Percentiles rank a stretch among this genome's conserved stretches.
These are phyloP conservation scores for Plasmodium malariae DNA, from an alignment of 169 alveolate species.

Conservation along the genomic window DNA sequence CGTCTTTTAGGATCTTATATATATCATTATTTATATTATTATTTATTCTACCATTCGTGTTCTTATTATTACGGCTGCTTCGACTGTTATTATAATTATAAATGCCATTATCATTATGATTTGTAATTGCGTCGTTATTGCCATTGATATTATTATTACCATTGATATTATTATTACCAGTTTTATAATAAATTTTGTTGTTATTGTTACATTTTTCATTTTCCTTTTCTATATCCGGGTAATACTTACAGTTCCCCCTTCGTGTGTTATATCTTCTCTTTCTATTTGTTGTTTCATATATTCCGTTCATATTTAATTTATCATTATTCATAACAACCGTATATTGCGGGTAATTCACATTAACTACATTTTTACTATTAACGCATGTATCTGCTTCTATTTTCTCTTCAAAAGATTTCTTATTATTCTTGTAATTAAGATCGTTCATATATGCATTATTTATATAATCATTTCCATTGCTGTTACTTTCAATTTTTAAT, in stretches of 20 bases:
- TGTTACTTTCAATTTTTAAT: too few relatives aligned
- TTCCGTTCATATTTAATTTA: constrained; percentile 3
- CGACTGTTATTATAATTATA: neutral
- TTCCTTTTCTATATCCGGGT: constrained; percentile 2
- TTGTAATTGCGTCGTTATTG: neutral
- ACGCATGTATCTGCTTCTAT: neutral
- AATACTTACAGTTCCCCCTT: neutral
- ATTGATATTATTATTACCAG: neutral
- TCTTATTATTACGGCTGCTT: neutral
- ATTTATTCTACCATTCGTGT: neutral
- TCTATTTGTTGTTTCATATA: neutral
- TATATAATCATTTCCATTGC: neutral
- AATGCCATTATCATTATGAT: neutral
- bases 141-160: neutral
- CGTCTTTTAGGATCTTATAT: neutral
- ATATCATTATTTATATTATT: neutral
- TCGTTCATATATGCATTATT: constrained; percentile 4
- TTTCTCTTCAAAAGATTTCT: neutral
- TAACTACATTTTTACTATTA: neutral
- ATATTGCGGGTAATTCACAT: neutral
- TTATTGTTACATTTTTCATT: constrained; percentile 1
- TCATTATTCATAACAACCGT: neutral
- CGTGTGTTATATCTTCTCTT: constrained; percentile 55
- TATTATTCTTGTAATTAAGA: neutral
- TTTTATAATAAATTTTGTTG: neutral